Evolutionary conservation across 2,329 filamentous ascomycete genomes (phyloP), one percentile per base, ranked within the genome.

Genomic region (Trichoderma sp.): DNA sequence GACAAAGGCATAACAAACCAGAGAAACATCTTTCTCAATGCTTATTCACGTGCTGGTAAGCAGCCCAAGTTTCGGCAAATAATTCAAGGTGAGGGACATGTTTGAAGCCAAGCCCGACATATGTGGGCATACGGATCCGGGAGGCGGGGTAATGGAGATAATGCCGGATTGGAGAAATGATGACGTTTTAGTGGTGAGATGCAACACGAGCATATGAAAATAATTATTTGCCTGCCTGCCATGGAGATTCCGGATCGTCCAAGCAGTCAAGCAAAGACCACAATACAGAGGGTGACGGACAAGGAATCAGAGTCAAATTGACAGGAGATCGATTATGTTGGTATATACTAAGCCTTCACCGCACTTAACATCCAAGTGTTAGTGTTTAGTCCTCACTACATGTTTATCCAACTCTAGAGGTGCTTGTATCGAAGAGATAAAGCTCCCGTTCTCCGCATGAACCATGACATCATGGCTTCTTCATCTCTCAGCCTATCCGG

Each of bases 391-490:
- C 42, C 29, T 22, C 13, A 6, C 5, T 48, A 48, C 29, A 12
- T 13, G 19, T 22, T n/a, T 48, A 22, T 48, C 42, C 19, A 48
- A 19, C 12, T 22, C 42, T 22, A 12, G 13, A 19, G 19, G 12
- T 19, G 42, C 42, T 19, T n/a, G 42, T 45, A 45, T 45, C 42
- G 42, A 45, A 13, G 42, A 45, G 42, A 48, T n/a, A 19, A 48
- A 48, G 42, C 19, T 48, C 42, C 42, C 42, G 42, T 48, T 48
- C 42, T 48, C 42, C 42, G 42, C 42, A 48, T 32, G 57, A 64
- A 22, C 35, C 50, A 64, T 64, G 60, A 64, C 60, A 64, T 64
- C 60, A 64, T 54, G n/a, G 4, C 52, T 12, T 56, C 48, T 56
- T 53, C 50, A 42, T 27, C 34, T 19, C 37, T 19, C 59, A 53